Percentiles rank a stretch among this genome's conserved stretches.
Conservation (phyloP, 2,329 filamentous ascomycete species). For the Trichoderma simmonsii region DNA sequence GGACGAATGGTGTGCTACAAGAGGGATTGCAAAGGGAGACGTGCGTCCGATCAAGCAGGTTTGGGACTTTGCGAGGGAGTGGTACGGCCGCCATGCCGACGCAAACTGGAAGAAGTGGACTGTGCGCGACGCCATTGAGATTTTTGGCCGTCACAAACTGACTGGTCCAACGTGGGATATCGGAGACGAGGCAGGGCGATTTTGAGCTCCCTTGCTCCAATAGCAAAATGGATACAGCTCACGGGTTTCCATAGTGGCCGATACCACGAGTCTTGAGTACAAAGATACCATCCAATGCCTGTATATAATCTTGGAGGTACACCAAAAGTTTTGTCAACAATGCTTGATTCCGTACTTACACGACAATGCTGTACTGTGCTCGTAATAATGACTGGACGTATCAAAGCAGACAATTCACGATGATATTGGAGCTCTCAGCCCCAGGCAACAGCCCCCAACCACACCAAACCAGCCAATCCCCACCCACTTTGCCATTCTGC, state of each 20-base stretch:
- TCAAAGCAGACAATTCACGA: neutral
- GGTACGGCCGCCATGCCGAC: neutral
- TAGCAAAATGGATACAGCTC: neutral
- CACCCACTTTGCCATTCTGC: constrained; percentile 6
- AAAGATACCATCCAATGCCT: neutral
- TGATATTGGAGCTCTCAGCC: neutral
- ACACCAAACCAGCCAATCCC: neutral
- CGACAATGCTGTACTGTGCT: neutral
- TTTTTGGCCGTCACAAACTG: neutral
- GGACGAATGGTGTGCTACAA: neutral
- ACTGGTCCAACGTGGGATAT: neutral
- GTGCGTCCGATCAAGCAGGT: neutral
- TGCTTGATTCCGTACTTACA: neutral
- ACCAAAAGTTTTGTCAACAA: neutral
- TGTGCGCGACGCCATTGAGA: neutral
- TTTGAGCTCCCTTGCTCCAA: neutral
- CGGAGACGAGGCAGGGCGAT: neutral
- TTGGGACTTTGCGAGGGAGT: neutral
- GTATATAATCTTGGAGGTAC: neutral
- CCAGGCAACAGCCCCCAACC: neutral
- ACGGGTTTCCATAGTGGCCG: neutral
- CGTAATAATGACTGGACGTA: no score
- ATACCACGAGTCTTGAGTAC: neutral
- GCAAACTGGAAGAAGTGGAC: neutral
- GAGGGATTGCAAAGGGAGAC: neutral